Conservation (phyloP, 306 rosid species). For the Purshia tridentata region DNA sequence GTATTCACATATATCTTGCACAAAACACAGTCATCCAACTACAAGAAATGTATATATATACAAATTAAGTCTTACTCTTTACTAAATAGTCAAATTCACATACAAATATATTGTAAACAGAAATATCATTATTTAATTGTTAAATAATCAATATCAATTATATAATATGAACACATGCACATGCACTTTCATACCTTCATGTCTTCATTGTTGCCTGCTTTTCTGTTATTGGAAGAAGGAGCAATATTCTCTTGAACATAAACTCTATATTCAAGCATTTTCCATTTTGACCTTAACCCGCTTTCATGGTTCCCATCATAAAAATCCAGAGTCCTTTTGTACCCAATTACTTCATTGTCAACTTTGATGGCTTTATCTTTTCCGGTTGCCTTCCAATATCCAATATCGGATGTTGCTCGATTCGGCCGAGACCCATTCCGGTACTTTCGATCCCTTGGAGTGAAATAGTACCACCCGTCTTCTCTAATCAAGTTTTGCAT, state of each 20-base stretch:
- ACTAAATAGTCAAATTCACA: too few relatives aligned
- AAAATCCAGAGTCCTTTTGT: neutral
- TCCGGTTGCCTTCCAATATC: neutral
- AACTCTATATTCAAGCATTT: slow-evolving; percentile 1
- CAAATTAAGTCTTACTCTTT: too few relatives aligned
- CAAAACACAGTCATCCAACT: slow-evolving; percentile 15
- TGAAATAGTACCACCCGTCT: neutral
- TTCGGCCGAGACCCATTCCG: neutral
- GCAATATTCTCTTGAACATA: neutral
- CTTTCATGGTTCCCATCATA: neutral
- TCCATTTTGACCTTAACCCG: neutral
- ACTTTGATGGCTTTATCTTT: neutral
- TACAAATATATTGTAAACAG: too few relatives aligned
- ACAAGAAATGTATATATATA: neutral
- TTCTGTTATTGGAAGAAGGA: neutral
- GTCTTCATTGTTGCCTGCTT: too few relatives aligned
- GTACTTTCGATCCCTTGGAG: neutral
- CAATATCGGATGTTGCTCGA: neutral
- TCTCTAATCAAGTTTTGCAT: neutral
- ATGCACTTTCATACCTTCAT: too few relatives aligned
- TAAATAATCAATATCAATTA: too few relatives aligned
- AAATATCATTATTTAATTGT: too few relatives aligned
- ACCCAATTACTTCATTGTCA: neutral
- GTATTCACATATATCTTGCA: neutral
- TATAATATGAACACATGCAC: too few relatives aligned